Conservation (phyloP, 2,329 filamentous ascomycete genomes). For the Phialophora chinensis region DNA sequence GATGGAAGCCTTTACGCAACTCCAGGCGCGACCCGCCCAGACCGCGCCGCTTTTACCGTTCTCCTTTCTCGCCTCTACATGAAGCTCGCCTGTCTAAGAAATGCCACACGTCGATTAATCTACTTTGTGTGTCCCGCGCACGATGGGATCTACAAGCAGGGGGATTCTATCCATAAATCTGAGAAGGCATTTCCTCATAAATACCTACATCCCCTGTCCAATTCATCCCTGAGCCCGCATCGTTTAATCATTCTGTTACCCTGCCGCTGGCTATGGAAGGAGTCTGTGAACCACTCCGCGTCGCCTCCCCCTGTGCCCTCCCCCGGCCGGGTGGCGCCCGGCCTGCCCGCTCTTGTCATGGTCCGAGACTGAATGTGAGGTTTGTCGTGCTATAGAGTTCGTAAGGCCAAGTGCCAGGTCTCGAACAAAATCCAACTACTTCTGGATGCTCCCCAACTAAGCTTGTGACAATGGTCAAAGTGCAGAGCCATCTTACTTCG, state of each 20-base stretch:
- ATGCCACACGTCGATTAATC: not conserved
- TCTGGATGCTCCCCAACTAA: not conserved
- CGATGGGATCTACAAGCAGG: not conserved
- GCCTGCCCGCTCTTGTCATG: not conserved
- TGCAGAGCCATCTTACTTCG: not conserved
- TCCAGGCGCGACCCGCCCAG: not conserved
- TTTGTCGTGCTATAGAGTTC: not conserved
- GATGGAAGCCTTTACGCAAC: not conserved
- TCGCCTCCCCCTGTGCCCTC: no score
- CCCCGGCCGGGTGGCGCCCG: no score
- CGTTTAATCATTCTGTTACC: not conserved
- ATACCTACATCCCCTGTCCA: not conserved
- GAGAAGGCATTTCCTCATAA: not conserved
- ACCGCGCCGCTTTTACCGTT: not conserved
- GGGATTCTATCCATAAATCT: not conserved
- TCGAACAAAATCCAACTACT: not conserved
- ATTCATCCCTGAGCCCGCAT: not conserved
- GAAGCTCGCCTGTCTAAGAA: not conserved
- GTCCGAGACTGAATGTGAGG: not conserved
- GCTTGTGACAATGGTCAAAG: not conserved
- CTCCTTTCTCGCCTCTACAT: not conserved
- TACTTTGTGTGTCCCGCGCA: no score
- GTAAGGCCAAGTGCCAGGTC: not conserved
- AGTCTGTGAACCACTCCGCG: not conserved
- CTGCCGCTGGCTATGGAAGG: not conserved